Evolutionary conservation across 768 basidiomycete species (phyloP), one percentile per base, ranked within the genome.

Genomic region (Suillus cothurnatus): DNA sequence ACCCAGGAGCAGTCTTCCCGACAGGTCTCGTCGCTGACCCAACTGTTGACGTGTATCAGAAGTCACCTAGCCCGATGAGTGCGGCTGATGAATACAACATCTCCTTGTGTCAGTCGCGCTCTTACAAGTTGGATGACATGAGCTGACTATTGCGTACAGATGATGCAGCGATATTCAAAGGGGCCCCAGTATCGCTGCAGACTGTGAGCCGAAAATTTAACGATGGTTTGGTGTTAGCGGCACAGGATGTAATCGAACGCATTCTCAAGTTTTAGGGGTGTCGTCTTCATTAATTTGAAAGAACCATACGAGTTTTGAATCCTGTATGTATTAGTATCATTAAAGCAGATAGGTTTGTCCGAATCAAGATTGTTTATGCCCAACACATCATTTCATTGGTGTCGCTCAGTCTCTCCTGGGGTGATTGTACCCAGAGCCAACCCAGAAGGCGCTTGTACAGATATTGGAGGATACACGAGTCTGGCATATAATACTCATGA

Each of bases 1-100:
- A 79, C 61, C 78, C 83, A 0, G 76, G 77, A 1, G 78, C 76
- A 3, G 79, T 82, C 6, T 81, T 84, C 71, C 84, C 82, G 9
- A 80, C 79, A 23, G 81, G 81, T n/a, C 73, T 78, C 28, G 45
- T 65, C 21, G 67, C 64, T 53, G 72, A 78, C 61, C 70, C 78
- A 47, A 49, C 68, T 2, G 5, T 74, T 7, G 78, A 79, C 34
- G 19, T 61, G n/a, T 17, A 64, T 23, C 50, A 69, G 52, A 53
- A 71, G 9, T 26, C 23, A 31, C 63, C 64, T 34, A 55, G 45
- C 1, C 57, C 64, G 21, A 45, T 74, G 57, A 61, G 73, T 15
- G 64, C 69, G 5, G 73, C 71, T 0, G 74, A 74, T 47, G 64
- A 64, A 2, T 70, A 66, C 41, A 70, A 74, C 21, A 65, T 45